A percentile compares a stretch with the other conserved stretches of the same genome.
Conservation (phyloP, 768 basidiomycete genomes). For the Calocybe indica region DNA sequence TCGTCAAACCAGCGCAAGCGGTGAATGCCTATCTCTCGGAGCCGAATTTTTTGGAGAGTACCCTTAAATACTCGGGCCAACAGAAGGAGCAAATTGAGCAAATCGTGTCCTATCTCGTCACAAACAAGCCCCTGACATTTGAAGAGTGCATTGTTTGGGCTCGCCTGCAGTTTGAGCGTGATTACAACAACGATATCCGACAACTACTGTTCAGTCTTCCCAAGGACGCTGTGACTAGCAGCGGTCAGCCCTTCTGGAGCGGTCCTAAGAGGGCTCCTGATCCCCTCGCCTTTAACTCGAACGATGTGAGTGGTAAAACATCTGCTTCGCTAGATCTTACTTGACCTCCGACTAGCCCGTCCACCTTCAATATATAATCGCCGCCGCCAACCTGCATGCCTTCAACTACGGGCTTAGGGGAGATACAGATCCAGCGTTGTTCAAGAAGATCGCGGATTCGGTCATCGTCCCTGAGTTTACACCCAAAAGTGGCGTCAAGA, state of each 20-base stretch:
- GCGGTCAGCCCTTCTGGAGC: constrained; percentile 98
- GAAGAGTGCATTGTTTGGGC: constrained; percentile 99
- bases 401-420: constrained; percentile 97
- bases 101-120: constrained; percentile 84
- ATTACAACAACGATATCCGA: constrained; percentile 88
- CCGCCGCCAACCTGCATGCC: constrained; percentile 94
- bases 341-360: constrained; percentile 45
- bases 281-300: constrained; percentile 78
- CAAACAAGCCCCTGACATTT: constrained; percentile 89
- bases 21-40: constrained; percentile 97
- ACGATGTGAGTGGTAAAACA: constrained; percentile 53
- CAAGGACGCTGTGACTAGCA: constrained; percentile 86
- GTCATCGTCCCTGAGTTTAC: constrained; percentile 88
- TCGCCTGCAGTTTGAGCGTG: constrained; percentile 88
- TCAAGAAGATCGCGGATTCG: constrained; percentile 79
- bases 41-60: constrained; percentile 89
- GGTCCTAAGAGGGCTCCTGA: constrained; percentile 98
- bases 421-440: constrained; percentile 69
- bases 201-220: constrained; percentile 93
- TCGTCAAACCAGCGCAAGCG: constrained; percentile 89
- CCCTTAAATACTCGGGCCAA: constrained; percentile 87
- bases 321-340: neutral
- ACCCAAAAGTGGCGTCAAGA: constrained; percentile 88
- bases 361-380: constrained; percentile 84
- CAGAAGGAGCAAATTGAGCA: constrained; percentile 87